These are phyloP conservation scores for Anthoceros angustus DNA, from an alignment of 225 moss, liverwort and hornwort genomes.

Conservation along the genomic window DNA sequence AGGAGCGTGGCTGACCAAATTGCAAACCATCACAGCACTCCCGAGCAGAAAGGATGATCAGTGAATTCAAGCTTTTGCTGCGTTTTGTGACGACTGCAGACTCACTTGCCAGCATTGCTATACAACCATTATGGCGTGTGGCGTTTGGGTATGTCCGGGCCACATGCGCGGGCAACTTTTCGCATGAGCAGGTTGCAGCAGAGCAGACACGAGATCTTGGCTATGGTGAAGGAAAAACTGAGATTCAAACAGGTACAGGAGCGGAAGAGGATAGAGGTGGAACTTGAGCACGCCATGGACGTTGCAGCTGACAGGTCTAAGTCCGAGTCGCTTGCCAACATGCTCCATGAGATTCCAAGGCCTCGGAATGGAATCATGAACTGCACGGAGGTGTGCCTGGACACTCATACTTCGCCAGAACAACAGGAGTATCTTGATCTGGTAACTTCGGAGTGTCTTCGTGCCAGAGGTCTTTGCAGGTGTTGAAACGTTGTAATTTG, in stretches of 20 bases:
- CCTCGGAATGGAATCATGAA: conserved; percentile 53
- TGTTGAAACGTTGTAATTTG: not conserved
- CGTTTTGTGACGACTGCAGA: too few relatives aligned
- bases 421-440: conserved; percentile 58
- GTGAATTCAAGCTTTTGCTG: too few relatives aligned
- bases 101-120: too few relatives aligned
- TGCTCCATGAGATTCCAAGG: conserved; percentile 50
- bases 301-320: conserved; percentile 44
- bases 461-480: not conserved
- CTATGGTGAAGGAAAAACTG: conserved; percentile 24
- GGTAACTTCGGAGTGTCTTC: conserved; percentile 12
- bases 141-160: too few relatives aligned
- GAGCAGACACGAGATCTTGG: conserved; percentile 29
- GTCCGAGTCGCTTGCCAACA: conserved; percentile 45
- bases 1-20: conserved; percentile 46
- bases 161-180: too few relatives aligned
- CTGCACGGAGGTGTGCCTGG: conserved; percentile 47
- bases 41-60: conserved; percentile 32
- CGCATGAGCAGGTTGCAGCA: conserved; percentile 22
- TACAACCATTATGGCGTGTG: too few relatives aligned
- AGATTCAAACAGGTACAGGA: conserved; percentile 32
- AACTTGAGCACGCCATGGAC: conserved; percentile 45
- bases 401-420: conserved; percentile 47
- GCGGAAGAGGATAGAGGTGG: conserved; percentile 37
- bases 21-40: conserved; percentile 26